phyloP scores from a whole-genome alignment of 2,329 filamentous ascomycete species.

The Paracorniculantispora psalliotae region DNA sequence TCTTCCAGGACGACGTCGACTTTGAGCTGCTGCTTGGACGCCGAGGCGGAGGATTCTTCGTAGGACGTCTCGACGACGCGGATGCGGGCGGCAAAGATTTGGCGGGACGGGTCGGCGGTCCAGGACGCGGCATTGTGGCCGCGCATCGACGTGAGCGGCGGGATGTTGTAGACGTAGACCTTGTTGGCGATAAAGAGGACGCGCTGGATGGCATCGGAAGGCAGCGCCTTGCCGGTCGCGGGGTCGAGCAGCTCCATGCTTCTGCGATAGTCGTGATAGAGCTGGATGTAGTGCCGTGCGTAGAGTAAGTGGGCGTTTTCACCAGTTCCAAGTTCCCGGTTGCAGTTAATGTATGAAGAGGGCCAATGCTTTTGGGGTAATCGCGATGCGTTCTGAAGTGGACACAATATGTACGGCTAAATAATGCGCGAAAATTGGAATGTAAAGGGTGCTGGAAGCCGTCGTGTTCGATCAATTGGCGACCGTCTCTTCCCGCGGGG shows the following conservation, averaged over 20 bases:
- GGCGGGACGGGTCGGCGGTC: conserved; percentile 65
- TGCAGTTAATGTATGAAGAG: too few species aligned
- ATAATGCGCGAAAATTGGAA: not conserved
- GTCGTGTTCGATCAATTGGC: not conserved
- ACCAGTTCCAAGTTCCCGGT: too few species aligned
- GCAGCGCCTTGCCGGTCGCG: conserved; percentile 62
- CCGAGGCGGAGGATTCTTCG: conserved; percentile 28
- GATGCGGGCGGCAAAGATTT: conserved; percentile 81
- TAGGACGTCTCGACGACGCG: conserved; percentile 73
- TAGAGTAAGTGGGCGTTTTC: too few species aligned
- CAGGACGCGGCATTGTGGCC: conserved; percentile 74
- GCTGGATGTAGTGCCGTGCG: too few species aligned
- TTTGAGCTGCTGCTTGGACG: conserved; percentile 51
- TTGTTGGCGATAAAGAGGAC: conserved; percentile 70
- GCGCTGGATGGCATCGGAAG: conserved; percentile 75
- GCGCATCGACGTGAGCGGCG: conserved; percentile 69
- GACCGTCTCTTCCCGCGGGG: not conserved
- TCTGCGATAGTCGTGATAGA: too few species aligned
- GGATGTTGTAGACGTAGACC: conserved; percentile 85
- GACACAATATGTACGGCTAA: not conserved
- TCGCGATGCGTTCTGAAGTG: too few species aligned
- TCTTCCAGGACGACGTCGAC: conserved; percentile 79
- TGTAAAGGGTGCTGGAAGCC: not conserved
- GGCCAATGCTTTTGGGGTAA: too few species aligned
- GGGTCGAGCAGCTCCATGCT: conserved; percentile 64